A percentile compares a stretch with the other conserved stretches of the same genome.
Conservation (phyloP, 352 stramenopile genomes). For the Globisporangium rhizosaccharum region DNA sequence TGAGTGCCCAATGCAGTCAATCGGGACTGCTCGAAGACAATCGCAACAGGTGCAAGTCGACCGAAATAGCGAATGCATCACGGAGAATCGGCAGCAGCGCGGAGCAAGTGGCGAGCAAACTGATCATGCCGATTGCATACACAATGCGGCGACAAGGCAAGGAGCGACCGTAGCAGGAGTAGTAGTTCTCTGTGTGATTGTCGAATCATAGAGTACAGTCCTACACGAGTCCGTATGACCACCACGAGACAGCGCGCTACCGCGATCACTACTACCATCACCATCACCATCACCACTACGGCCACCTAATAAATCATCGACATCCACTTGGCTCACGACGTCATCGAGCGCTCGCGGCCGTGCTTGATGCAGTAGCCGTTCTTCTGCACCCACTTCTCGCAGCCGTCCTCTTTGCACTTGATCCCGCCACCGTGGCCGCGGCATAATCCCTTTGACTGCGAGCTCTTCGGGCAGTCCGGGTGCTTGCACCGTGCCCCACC, state of each 20-base stretch:
- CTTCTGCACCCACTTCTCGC: slow-evolving; percentile 88
- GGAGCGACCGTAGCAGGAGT: too few species aligned
- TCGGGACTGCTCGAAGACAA: too few species aligned
- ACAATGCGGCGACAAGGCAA: too few species aligned
- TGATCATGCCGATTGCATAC: too few species aligned
- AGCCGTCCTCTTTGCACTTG: slow-evolving; percentile 83
- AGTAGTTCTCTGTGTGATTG: not conserved
- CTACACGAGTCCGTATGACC: not conserved
- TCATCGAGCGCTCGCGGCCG: slow-evolving; percentile 66
- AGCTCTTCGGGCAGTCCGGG: slow-evolving; percentile 83
- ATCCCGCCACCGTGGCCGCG: slow-evolving; percentile 79
- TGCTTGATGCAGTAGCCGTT: slow-evolving; percentile 89
- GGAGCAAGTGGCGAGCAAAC: too few species aligned
- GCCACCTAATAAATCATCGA: slow-evolving; percentile 15
- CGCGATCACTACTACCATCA: not conserved
- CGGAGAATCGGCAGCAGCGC: too few species aligned
- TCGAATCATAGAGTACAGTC: not conserved
- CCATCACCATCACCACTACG: not conserved
- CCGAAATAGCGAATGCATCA: not conserved
- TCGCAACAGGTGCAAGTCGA: too few species aligned
- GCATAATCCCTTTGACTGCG: slow-evolving; percentile 76
- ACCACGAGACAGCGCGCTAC: not conserved
- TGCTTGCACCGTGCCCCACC: slow-evolving; percentile 79
- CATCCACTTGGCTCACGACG: slow-evolving; percentile 27
- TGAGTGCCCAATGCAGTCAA: not conserved